A percentile compares a stretch with the other conserved stretches of the same genome.
Conservation (phyloP, 805 yeast genomes). For the Ogataea salicorniae region DNA sequence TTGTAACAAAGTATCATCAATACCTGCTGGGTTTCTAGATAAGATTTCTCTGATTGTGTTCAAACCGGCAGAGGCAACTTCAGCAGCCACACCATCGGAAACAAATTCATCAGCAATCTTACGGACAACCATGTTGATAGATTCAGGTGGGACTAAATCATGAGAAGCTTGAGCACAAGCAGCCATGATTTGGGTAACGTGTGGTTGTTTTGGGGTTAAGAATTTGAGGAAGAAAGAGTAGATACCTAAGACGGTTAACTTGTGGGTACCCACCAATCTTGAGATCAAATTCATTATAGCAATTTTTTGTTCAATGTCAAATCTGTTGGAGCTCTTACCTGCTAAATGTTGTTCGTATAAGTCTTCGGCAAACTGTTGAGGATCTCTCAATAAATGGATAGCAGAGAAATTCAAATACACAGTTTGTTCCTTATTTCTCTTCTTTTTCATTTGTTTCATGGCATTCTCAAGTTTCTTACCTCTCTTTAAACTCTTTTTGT, state of each 20-base stretch:
- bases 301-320: constrained; percentile 83
- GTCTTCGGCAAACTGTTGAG: constrained; percentile 94
- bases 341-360: constrained; percentile 69
- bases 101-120: constrained; percentile 97
- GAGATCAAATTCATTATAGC: constrained; percentile 83
- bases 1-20: constrained; percentile 80
- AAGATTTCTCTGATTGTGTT: constrained; percentile 92
- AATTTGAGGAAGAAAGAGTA: constrained; percentile 86
- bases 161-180: constrained; percentile 96
- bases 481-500: constrained; percentile 76
- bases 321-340: constrained; percentile 62
- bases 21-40: constrained; percentile 90
- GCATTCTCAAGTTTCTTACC: constrained; percentile 78
- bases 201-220: constrained; percentile 87
- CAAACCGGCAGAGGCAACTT: constrained; percentile 97
- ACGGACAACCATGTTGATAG: constrained; percentile 70
- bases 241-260: constrained; percentile 81
- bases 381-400: constrained; percentile 88
- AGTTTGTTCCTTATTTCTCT: constrained; percentile 48
- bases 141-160: constrained; percentile 96
- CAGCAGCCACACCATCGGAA: constrained; percentile 96
- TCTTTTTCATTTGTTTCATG: constrained; percentile 59
- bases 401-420: constrained; percentile 89
- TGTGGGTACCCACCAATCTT: constrained; percentile 90
- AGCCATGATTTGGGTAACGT: constrained; percentile 95